These are phyloP conservation scores for Xylaria castorea DNA, from an alignment of 495 filamentous ascomycete genomes.

Conservation along the genomic window DNA sequence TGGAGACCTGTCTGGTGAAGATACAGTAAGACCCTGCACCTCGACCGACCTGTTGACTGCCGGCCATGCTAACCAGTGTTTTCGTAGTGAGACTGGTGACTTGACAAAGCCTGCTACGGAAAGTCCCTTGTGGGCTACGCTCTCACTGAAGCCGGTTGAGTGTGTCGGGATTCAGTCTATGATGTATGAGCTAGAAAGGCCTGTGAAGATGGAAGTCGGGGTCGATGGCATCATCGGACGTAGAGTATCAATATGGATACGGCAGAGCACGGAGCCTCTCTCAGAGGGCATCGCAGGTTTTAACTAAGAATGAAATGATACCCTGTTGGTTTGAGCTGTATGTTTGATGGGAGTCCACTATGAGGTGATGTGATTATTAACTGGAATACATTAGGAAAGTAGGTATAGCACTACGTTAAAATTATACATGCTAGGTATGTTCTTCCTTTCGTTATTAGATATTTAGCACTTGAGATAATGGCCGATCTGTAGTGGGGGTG, in stretches of 20 bases:
- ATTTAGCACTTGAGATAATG: neutral
- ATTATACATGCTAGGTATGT: neutral
- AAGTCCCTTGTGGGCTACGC: constrained; percentile 45
- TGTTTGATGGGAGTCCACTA: neutral
- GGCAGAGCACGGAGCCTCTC: constrained; percentile 36
- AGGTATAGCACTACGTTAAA: neutral
- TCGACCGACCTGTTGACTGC: neutral
- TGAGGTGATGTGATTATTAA: neutral
- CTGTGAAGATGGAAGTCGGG: constrained; percentile 50
- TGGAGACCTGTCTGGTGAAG: constrained; percentile 34
- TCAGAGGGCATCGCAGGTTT: constrained; percentile 57
- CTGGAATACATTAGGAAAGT: no score
- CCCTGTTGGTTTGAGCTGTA: neutral
- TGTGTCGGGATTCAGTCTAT: constrained; percentile 14
- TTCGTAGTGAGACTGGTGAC: constrained; percentile 48
- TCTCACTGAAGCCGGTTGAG: constrained; percentile 32
- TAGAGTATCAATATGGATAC: constrained; percentile 48
- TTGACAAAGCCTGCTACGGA: constrained; percentile 38
- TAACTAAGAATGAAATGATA: constrained; percentile 37
- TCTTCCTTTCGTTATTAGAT: neutral
- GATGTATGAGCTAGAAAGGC: constrained; percentile 42
- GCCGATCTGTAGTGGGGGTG: neutral
- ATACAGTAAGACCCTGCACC: constrained; percentile 39
- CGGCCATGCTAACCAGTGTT: neutral
- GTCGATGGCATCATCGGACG: constrained; percentile 55